phyloP scores from a whole-genome alignment of 116 monocot genomes.

The Zostera marina region DNA sequence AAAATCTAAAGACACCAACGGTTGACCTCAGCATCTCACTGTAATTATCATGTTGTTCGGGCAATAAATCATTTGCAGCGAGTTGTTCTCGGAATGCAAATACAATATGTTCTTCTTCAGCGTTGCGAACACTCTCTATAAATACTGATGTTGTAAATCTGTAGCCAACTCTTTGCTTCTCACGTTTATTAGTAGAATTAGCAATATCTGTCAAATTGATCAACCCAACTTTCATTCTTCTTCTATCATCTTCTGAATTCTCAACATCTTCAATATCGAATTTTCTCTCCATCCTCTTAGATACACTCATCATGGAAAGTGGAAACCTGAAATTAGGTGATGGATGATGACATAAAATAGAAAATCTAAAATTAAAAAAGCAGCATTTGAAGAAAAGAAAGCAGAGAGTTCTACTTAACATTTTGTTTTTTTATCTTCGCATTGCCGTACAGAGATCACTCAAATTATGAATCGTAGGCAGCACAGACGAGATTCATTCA shows the following conservation, averaged over 20 bases:
- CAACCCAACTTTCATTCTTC: constrained; percentile 46
- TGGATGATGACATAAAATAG: too few relatives aligned
- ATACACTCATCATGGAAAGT: too few relatives aligned
- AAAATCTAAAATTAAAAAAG: too few relatives aligned
- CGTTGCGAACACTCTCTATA: constrained; percentile 62
- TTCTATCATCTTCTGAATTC: constrained; percentile 63
- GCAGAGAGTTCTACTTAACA: too few relatives aligned
- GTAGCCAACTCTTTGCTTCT: constrained; percentile 38
- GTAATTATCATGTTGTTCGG: constrained; percentile 55
- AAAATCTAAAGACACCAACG: background rate
- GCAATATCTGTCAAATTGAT: constrained; percentile 46
- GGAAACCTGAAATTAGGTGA: too few relatives aligned
- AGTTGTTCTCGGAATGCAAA: constrained; percentile 45
- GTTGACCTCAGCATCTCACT: constrained; percentile 50
- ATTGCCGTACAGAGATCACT: too few relatives aligned
- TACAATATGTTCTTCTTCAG: constrained; percentile 50
- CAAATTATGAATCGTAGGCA: too few relatives aligned
- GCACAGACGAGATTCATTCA: too few relatives aligned
- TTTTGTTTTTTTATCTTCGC: too few relatives aligned
- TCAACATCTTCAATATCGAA: constrained; percentile 74
- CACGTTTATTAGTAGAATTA: constrained; percentile 58
- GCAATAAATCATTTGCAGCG: constrained; percentile 29
- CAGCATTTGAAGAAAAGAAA: too few relatives aligned
- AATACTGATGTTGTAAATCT: constrained; percentile 24
- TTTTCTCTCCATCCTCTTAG: constrained; percentile 36